Conservation (phyloP, 176 grass and related monocot species). For the Tuctoria greenei region DNA sequence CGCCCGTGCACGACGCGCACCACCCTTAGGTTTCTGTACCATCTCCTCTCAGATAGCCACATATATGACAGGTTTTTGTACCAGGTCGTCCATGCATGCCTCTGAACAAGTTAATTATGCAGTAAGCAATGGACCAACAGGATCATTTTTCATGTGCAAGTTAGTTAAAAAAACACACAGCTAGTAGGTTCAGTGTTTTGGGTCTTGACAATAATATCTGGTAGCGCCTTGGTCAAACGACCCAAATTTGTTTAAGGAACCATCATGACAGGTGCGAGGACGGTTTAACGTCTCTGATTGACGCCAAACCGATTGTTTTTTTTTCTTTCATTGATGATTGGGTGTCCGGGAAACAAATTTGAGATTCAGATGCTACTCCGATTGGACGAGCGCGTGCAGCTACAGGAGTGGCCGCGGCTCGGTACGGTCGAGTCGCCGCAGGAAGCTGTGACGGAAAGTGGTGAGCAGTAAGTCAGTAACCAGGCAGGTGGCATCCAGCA, state of each 20-base stretch:
- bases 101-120: too few relatives aligned
- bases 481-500: background rate
- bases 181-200: background rate
- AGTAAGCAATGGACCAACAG: too few relatives aligned
- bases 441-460: background rate
- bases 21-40: conserved; percentile 1
- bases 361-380: background rate
- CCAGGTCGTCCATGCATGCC: background rate
- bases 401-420: background rate
- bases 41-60: background rate
- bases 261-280: background rate
- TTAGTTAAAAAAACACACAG: background rate
- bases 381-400: background rate
- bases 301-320: background rate
- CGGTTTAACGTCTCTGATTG: background rate
- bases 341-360: too few relatives aligned
- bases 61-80: background rate
- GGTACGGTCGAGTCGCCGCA: background rate
- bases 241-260: background rate
- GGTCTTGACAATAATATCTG: background rate
- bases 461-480: background rate
- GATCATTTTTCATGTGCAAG: too few relatives aligned
- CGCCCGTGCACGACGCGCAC: conserved; percentile 14
- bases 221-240: background rate
- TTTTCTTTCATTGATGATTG: background rate